phyloP scores from a whole-genome alignment of 257 asterid genomes.

The Solanum ossicruentum region DNA sequence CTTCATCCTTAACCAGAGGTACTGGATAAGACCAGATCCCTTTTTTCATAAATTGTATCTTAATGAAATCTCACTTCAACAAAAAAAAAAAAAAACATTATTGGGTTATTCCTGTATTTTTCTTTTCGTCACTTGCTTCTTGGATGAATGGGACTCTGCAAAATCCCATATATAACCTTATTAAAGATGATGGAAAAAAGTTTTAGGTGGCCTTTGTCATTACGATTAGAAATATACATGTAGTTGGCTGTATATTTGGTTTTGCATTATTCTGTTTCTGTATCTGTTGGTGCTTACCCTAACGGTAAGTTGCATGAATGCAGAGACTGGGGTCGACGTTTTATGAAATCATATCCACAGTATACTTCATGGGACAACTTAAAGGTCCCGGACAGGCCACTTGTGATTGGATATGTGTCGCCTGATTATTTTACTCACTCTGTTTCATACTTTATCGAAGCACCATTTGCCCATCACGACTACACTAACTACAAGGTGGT shows the following conservation, averaged over 20 bases:
- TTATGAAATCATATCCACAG: constrained; percentile 79
- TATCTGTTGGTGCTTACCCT: neutral
- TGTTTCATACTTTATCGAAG: constrained; percentile 91
- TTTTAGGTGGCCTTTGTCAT: neutral
- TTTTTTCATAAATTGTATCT: no score
- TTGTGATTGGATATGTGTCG: constrained; percentile 92
- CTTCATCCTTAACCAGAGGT: no score
- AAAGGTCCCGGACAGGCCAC: constrained; percentile 79
- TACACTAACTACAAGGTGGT: constrained; percentile 74
- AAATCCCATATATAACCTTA: neutral
- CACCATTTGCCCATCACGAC: constrained; percentile 77
- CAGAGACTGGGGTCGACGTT: constrained; percentile 99
- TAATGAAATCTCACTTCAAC: no score
- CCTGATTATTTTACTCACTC: constrained; percentile 99
- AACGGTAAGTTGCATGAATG: constrained; percentile 16
- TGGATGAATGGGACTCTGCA: neutral
- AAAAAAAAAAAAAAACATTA: no score
- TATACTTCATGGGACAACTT: constrained; percentile 82
- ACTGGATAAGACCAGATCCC: no score
- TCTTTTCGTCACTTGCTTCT: neutral
- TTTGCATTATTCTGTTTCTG: neutral
- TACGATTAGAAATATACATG: neutral
- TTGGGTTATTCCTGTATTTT: neutral
- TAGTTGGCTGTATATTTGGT: neutral
- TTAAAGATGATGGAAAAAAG: neutral